Evolutionary conservation across 306 rosid genomes (phyloP), one percentile per base, ranked within the genome.

Genomic region (Albizia julibrissin): DNA sequence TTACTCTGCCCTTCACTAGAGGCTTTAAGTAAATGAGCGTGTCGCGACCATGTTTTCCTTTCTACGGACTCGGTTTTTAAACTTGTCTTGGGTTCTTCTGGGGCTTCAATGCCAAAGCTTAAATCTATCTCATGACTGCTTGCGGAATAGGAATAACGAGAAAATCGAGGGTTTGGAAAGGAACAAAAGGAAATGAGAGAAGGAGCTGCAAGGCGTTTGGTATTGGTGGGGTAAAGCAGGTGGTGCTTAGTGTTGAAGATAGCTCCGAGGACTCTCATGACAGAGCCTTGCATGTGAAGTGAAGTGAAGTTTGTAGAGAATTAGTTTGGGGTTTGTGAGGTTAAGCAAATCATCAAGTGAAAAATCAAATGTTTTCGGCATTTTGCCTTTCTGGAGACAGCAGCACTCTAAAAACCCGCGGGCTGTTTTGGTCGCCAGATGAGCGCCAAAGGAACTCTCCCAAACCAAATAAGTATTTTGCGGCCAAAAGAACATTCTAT

Each of bases 221-320:
- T 68, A 10, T 40, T 39, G 39, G 52, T 10, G 56, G 86, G 80
- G 76, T 46, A 49, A 81, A 83, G 82, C 14, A 83, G 75, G 72
- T 61, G 91, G 61, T 33, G 88, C 40, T 79, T 87, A 72, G 61
- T 76, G 72, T 86, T 8, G 87, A 81, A 83, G 74, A 93, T 50
- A 15, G 91, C 47, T 88, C 88, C 78, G 37, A 95, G 88, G 70
- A 86, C 78, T 49, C 73, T 90, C 95, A 86, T 90, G 75, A 83
- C 85, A 62, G 62, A 79, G 50, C 62, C 67, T 76, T 73, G 84
- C 90, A 81, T 76, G 59, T 26, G 42, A 37, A 75, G 26, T 68
- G 29, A 37, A 37, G 61, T 46, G 70, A 15, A 16, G 11, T 64
- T 64, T 2, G 16, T 7, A 29, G 11, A 6, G 69, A 1, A 27